phyloP scores from a whole-genome alignment of 768 basidiomycete species.

The Glaciozyma antarctica region DNA sequence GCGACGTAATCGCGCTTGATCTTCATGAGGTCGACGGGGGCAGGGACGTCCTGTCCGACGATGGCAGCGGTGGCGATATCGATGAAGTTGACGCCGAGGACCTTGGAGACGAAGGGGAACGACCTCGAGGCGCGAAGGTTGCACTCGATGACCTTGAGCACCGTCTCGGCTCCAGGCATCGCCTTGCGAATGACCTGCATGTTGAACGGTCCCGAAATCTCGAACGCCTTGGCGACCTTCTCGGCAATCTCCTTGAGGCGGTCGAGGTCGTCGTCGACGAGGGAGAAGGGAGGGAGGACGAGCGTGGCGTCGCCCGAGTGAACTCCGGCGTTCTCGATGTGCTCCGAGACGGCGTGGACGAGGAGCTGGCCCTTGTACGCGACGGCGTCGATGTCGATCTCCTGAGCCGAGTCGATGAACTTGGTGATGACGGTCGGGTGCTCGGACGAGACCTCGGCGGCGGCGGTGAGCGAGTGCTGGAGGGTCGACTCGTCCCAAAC shows the following conservation, averaged over 20 bases:
- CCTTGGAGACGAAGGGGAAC: conserved; percentile 99
- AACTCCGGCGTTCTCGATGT: conserved; percentile 96
- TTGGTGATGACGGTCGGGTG: conserved; percentile 98
- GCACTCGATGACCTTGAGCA: conserved; percentile 96
- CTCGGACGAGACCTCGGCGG: conserved; percentile 87
- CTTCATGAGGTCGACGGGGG: conserved; percentile 83
- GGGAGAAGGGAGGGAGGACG: conserved; percentile 85
- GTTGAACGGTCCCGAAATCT: conserved; percentile 97
- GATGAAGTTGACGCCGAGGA: conserved; percentile 93
- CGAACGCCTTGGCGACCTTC: conserved; percentile 87
- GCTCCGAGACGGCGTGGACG: conserved; percentile 92
- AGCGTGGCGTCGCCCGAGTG: conserved; percentile 98
- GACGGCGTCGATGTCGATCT: conserved; percentile 96
- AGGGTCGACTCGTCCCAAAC: conserved; percentile 82
- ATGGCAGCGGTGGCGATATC: conserved; percentile 85
- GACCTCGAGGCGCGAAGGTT: conserved; percentile 95
- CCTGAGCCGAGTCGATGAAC: conserved; percentile 95
- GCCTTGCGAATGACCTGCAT: conserved; percentile 96
- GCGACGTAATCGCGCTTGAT: conserved; percentile 80
- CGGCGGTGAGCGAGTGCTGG: conserved; percentile 90
- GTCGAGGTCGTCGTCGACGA: conserved; percentile 62
- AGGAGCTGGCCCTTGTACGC: conserved; percentile 84
- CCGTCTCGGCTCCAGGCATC: conserved; percentile 50
- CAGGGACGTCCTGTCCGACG: conserved; percentile 72
- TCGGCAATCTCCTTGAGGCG: conserved; percentile 87